A percentile compares a stretch with the other conserved stretches of the same genome.
Evolutionary conservation across 805 yeast species (phyloP).

Genomic region (Metschnikowia hibisci): DNA sequence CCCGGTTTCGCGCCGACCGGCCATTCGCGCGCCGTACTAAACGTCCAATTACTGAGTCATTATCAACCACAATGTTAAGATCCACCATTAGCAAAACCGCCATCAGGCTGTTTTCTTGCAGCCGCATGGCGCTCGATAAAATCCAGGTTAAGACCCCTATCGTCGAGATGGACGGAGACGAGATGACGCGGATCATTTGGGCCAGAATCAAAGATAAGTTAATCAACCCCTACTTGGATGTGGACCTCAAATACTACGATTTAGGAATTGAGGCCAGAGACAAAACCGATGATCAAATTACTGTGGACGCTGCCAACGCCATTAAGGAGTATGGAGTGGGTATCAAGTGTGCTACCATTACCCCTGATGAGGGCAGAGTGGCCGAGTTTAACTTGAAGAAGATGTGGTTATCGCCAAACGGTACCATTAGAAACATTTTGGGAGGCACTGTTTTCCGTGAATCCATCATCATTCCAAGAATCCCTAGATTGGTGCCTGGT

Average conservation of each 20-base stretch:
- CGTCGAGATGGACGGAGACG: constrained; percentile 98
- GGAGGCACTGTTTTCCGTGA: constrained; percentile 98
- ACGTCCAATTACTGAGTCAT: constrained; percentile 1
- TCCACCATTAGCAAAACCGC: constrained; percentile 3
- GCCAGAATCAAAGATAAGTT: constrained; percentile 80
- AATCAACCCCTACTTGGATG: constrained; percentile 78
- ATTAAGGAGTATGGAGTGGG: constrained; percentile 87
- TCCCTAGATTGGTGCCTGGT: constrained; percentile 84
- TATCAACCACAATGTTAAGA: constrained; percentile 11
- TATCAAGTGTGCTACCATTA: constrained; percentile 95
- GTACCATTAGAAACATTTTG: constrained; percentile 90
- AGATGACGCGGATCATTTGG: constrained; percentile 97
- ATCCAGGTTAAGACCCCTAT: constrained; percentile 82
- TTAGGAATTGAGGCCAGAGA: constrained; percentile 85
- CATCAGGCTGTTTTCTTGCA: constrained; percentile 10
- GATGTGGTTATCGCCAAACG: constrained; percentile 98
- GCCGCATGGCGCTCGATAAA: constrained; percentile 34
- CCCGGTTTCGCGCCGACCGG: constrained; percentile 5
- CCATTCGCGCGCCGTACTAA: not conserved
- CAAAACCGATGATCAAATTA: constrained; percentile 81
- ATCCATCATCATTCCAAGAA: constrained; percentile 84
- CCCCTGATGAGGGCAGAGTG: constrained; percentile 97
- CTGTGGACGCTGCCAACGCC: constrained; percentile 86
- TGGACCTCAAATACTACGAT: constrained; percentile 89
- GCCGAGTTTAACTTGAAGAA: constrained; percentile 85